These are phyloP conservation scores for Penicillium sp. DNA, from an alignment of 2,329 filamentous ascomycete genomes.

Conservation along the genomic window DNA sequence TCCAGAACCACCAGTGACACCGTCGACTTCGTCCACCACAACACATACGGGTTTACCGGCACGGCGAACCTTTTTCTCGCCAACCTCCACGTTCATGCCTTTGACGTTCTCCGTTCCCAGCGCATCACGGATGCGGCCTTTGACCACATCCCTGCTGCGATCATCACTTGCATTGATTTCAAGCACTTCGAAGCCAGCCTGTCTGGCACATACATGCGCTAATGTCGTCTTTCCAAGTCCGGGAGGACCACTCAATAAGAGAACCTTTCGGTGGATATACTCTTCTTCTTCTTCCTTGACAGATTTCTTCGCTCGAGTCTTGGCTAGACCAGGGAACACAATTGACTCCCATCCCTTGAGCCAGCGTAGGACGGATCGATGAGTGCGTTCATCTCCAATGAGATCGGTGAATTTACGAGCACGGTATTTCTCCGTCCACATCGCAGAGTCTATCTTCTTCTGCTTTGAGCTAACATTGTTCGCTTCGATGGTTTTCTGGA, in stretches of 20 bases:
- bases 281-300: slow-evolving; percentile 59
- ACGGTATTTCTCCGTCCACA: slow-evolving; percentile 98
- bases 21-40: slow-evolving; percentile 94
- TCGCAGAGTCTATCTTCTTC: slow-evolving; percentile 34
- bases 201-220: slow-evolving; percentile 90
- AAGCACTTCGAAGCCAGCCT: slow-evolving; percentile 93
- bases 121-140: slow-evolving; percentile 84
- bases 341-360: slow-evolving; percentile 90
- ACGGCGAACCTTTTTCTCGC: slow-evolving; percentile 58
- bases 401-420: slow-evolving; percentile 89
- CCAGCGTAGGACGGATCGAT: slow-evolving; percentile 87
- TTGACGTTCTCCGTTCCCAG: slow-evolving; percentile 93
- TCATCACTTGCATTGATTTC: slow-evolving; percentile 99
- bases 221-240: slow-evolving; percentile 94
- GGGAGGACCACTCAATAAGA: slow-evolving; percentile 86
- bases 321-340: slow-evolving; percentile 77
- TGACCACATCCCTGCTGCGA: slow-evolving; percentile 83
- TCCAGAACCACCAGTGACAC: slow-evolving; percentile 78
- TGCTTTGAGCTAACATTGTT: slow-evolving; percentile 19
- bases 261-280: slow-evolving; percentile 77
- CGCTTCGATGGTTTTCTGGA: slow-evolving; percentile 37
- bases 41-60: slow-evolving; percentile 85
- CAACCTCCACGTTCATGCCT: slow-evolving; percentile 52
- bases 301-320: slow-evolving; percentile 54
- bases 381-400: slow-evolving; percentile 90